phyloP scores from a whole-genome alignment of 805 yeast genomes.

The Lachancea lanzarotensis region DNA sequence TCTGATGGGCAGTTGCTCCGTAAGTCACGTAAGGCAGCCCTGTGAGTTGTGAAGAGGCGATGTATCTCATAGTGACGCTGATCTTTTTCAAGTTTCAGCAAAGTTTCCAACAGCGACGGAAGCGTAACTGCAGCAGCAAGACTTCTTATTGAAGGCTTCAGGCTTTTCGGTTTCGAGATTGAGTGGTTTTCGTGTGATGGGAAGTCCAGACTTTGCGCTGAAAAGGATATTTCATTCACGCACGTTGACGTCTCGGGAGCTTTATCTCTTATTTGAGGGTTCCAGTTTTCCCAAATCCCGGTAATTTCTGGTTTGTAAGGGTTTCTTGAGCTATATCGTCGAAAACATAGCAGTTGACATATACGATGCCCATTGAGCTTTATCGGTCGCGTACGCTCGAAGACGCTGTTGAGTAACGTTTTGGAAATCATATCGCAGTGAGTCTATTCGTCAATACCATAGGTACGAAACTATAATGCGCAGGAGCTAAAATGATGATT shows the following conservation, averaged over 20 bases:
- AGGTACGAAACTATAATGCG: background rate
- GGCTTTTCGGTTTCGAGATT: background rate
- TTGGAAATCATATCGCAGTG: background rate
- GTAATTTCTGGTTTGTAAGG: constrained; percentile 2
- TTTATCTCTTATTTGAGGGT: constrained; percentile 11
- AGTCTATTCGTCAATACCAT: background rate
- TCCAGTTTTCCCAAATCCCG: constrained; percentile 16
- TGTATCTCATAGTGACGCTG: constrained; percentile 19
- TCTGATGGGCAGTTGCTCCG: constrained; percentile 2
- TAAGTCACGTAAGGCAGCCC: constrained; percentile 7
- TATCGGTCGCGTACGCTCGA: constrained; percentile 5
- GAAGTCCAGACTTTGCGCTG: background rate
- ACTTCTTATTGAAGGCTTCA: background rate
- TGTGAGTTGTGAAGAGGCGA: constrained; percentile 14
- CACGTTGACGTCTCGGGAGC: no score
- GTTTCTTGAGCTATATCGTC: constrained; percentile 1
- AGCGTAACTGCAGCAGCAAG: background rate
- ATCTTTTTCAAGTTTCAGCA: background rate
- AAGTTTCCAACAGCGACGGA: background rate
- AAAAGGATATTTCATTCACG: background rate
- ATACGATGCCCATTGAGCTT: background rate
- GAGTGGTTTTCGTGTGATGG: background rate
- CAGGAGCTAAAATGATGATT: background rate
- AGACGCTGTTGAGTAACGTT: constrained; percentile 1
- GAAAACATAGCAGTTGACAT: background rate